Evolutionary conservation across 495 filamentous ascomycete genomes (phyloP).

Genomic region (Haplographium delicatum): DNA sequence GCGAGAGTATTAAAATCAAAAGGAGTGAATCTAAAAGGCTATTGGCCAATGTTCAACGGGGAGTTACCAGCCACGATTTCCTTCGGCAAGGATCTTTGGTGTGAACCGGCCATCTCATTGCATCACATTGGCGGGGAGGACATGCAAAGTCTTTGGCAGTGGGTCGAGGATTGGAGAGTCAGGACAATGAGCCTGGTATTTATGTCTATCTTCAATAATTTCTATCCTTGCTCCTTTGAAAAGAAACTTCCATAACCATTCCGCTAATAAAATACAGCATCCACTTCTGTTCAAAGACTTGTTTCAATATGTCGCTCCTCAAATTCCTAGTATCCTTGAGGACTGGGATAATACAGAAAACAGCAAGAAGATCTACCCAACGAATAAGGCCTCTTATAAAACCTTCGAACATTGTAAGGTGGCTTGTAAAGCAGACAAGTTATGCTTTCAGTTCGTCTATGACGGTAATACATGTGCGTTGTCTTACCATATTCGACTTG

Average conservation of each 20-base stretch:
- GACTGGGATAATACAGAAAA: conserved; percentile 7
- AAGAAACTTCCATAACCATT: no score
- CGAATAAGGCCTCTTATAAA: neutral
- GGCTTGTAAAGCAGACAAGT: conserved; percentile 5
- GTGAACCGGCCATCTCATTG: conserved; percentile 54
- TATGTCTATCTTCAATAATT: neutral
- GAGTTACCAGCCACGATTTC: conserved; percentile 46
- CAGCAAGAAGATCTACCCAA: conserved; percentile 2
- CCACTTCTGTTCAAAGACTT: conserved; percentile 11
- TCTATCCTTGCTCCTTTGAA: neutral
- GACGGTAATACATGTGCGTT: conserved; percentile 1
- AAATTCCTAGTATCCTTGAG: neutral
- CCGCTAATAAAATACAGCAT: conserved; percentile 5
- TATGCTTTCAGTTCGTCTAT: conserved; percentile 10
- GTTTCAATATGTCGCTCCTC: conserved; percentile 1
- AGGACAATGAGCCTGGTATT: conserved; percentile 7
- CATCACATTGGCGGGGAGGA: conserved; percentile 44
- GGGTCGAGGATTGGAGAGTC: conserved; percentile 7
- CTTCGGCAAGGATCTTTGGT: conserved; percentile 52
- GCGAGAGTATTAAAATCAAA: conserved; percentile 52
- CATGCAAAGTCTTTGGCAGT: conserved; percentile 3
- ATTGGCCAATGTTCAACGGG: conserved; percentile 53
- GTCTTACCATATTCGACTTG: conserved; percentile 8
- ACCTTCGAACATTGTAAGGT: conserved; percentile 1
- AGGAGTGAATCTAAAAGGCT: conserved; percentile 42